Conservation (phyloP, 345 rosid genomes). For the Sisymbrium irio region DNA sequence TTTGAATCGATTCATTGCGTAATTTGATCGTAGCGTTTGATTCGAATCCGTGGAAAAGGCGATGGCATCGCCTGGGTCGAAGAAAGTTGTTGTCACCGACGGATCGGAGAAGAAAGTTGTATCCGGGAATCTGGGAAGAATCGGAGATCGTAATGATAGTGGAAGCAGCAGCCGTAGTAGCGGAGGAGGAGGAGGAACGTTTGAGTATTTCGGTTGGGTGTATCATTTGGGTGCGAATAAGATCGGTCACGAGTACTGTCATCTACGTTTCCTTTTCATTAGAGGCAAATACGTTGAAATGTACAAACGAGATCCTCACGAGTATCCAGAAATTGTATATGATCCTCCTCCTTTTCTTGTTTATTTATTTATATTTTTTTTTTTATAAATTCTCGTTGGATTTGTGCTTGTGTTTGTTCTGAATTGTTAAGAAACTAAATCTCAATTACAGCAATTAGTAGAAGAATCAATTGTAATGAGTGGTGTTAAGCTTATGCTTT, state of each 20-base stretch:
- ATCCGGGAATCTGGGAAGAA: conserved; percentile 22
- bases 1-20: no score
- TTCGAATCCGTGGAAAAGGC: background rate
- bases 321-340: conserved; percentile 78
- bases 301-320: conserved; percentile 94
- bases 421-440: background rate
- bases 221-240: conserved; percentile 82
- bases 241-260: conserved; percentile 81
- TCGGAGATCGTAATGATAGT: conserved; percentile 19
- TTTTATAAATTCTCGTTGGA: background rate
- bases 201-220: conserved; percentile 75
- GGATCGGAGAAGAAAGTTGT: conserved; percentile 32
- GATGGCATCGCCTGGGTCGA: conserved; percentile 33
- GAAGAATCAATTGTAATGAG: no score
- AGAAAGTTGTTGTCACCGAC: conserved; percentile 19
- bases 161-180: conserved; percentile 27
- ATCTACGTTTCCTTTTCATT: conserved; percentile 63
- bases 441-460: background rate
- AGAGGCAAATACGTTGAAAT: conserved; percentile 81
- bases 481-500: no score
- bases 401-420: background rate
- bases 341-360: background rate
- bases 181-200: conserved; percentile 20
- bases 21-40: background rate
- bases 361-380: no score